Conservation (phyloP, 352 stramenopile species). For the Pythium vanterpoolii region DNA sequence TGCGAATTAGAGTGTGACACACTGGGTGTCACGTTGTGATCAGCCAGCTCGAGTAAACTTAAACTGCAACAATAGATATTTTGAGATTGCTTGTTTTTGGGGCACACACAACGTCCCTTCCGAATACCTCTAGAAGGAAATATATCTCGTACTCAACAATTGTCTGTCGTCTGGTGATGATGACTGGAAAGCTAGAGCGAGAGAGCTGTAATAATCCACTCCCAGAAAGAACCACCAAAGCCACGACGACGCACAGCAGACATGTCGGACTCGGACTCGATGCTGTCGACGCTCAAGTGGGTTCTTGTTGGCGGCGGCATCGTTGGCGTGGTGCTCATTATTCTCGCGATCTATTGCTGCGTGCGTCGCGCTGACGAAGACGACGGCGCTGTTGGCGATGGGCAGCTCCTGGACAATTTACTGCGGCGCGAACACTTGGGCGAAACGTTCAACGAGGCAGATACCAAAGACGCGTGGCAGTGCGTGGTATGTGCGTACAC, state of each 20-base stretch:
- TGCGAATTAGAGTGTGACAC: background rate
- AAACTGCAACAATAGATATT: background rate
- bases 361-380: constrained; percentile 28
- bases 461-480: constrained; percentile 55
- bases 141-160: background rate
- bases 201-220: background rate
- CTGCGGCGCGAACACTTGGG: constrained; percentile 62
- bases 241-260: background rate
- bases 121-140: background rate
- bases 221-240: background rate
- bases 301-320: constrained; percentile 18
- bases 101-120: background rate
- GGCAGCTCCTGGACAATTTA: constrained; percentile 46
- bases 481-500: constrained; percentile 68
- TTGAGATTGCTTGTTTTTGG: background rate
- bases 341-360: constrained; percentile 50
- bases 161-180: background rate
- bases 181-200: background rate
- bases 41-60: background rate
- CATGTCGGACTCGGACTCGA: constrained; percentile 14
- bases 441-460: constrained; percentile 45
- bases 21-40: background rate
- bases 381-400: constrained; percentile 15
- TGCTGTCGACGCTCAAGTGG: constrained; percentile 19
- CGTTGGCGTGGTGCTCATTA: constrained; percentile 25